Evolutionary conservation across 1,284 basidiomycete species (phyloP), one percentile per base, ranked within the genome.

Genomic region (Ceratobasidium sp.): DNA sequence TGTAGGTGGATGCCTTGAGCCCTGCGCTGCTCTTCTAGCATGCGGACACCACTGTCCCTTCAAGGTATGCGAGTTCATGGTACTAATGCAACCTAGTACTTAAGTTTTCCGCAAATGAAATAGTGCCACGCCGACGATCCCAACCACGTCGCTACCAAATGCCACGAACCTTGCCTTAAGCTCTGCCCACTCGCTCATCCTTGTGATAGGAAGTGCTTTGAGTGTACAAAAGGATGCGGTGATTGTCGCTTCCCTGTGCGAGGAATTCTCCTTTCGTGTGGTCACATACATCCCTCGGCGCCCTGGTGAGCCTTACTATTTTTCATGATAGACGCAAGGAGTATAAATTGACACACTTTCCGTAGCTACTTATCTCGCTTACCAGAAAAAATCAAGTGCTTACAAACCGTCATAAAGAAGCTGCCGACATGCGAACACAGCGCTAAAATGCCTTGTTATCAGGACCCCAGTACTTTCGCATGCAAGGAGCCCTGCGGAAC

Each of bases 1-100:
- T 9, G 33, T 69, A 90, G 93, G 92, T 64, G 93, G 93, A 1
- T 94, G 93, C 83, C 84, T 91, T 60, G 83, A 83, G 49, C 85
- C 87, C 15, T 94, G 93, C 79, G 87, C 88, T 39, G 84, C 84
- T n/a, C 85, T 87, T 44, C 84, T 93, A 20, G 82, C 84, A n/a
- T 94, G 93, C 81, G 93, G 93, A 1, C 93, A 94, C 81, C 83
- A 86, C 3, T 94, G 93, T 82, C 89, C 89, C 0, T 92, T 88
- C 79, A 90, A 90, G 86, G 91, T 90, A 83, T 18, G 77, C 26
- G 4, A 33, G 33, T 33, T 33, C 33, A 33, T 33, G 33, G 33
- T 33, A 33, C 33, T 33, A 33, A 33, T 33, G 1, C 33, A 33
- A 33, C 33, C 33, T 33, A 33, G 33, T 33, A 33, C 33, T 33